phyloP scores from a whole-genome alignment of 305 asterid genomes.

The Coffea humblotiana region DNA sequence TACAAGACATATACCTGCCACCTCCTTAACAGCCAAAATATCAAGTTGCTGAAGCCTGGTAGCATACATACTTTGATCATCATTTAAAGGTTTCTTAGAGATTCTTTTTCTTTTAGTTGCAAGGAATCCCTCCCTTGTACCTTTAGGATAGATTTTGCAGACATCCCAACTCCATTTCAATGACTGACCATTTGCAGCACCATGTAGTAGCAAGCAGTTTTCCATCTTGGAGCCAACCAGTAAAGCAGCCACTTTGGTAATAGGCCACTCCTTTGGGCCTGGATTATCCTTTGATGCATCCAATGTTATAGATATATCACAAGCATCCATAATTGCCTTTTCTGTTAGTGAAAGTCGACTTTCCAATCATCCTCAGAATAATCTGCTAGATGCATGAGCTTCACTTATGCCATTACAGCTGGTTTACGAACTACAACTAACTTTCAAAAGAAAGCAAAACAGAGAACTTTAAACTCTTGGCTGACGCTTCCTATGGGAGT shows the following conservation, averaged over 20 bases:
- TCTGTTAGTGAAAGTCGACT: conserved; percentile 31
- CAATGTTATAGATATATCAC: conserved; percentile 22
- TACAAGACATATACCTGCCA: conserved; percentile 14
- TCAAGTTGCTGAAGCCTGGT: conserved; percentile 16
- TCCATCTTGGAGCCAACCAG: conserved; percentile 26
- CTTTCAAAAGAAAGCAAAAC: conserved; percentile 29
- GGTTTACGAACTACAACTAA: conserved; percentile 30
- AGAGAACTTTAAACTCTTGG: conserved; percentile 14
- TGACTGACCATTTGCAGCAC: conserved; percentile 27
- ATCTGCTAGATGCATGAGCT: conserved; percentile 25
- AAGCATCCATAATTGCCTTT: conserved; percentile 30
- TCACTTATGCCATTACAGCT: conserved; percentile 25
- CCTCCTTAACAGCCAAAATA: conserved; percentile 18
- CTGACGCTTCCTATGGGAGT: conserved; percentile 25
- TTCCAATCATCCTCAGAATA: conserved; percentile 26
- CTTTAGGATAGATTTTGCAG: conserved; percentile 5
- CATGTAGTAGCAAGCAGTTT: conserved; percentile 23
- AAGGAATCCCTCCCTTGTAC: conserved; percentile 6
- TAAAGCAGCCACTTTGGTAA: conserved; percentile 25
- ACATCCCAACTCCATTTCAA: conserved; percentile 26
- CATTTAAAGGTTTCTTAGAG: not conserved
- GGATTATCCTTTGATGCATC: conserved; percentile 24
- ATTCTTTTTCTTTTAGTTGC: conserved; percentile 18
- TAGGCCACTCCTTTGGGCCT: conserved; percentile 23
- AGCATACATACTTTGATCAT: conserved; percentile 5